phyloP scores from a whole-genome alignment of 2,329 filamentous ascomycete genomes.

The Pseudocercospora crystallina region DNA sequence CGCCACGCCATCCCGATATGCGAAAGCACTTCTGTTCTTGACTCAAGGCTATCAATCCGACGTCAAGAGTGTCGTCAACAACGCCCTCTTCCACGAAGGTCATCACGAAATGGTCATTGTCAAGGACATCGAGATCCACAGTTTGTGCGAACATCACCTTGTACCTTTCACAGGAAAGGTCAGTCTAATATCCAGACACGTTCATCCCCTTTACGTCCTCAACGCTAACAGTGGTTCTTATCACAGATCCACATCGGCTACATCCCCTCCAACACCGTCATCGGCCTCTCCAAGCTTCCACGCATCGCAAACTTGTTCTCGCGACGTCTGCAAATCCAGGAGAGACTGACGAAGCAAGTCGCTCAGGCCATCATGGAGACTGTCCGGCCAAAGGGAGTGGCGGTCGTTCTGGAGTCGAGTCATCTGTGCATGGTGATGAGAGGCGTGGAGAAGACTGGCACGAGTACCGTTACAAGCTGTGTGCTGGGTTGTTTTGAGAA shows the following conservation, averaged over 20 bases:
- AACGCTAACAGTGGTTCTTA: too few relatives aligned
- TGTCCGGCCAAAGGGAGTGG: slow-evolving; percentile 88
- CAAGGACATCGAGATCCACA: slow-evolving; percentile 90
- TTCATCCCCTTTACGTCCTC: too few relatives aligned
- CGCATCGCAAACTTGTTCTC: slow-evolving; percentile 97
- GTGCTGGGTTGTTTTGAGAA: slow-evolving; percentile 91
- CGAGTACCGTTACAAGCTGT: slow-evolving; percentile 92
- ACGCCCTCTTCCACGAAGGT: slow-evolving; percentile 87
- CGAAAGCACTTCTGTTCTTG: slow-evolving; percentile 86
- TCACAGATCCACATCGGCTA: slow-evolving; percentile 73
- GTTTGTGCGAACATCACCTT: slow-evolving; percentile 89
- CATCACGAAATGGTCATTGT: slow-evolving; percentile 95
- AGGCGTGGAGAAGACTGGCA: slow-evolving; percentile 87
- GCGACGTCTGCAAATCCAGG: slow-evolving; percentile 89
- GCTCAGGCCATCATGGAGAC: slow-evolving; percentile 91
- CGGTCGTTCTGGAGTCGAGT: slow-evolving; percentile 93
- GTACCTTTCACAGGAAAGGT: slow-evolving; percentile 92
- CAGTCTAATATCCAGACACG: too few relatives aligned
- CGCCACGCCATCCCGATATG: slow-evolving; percentile 74
- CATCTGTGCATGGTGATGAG: slow-evolving; percentile 99
- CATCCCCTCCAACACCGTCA: slow-evolving; percentile 80
- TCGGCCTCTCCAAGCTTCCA: slow-evolving; percentile 89
- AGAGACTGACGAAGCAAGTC: slow-evolving; percentile 92
- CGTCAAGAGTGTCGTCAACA: slow-evolving; percentile 70
- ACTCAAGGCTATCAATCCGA: slow-evolving; percentile 90